Evolutionary conservation across 225 moss, liverwort and hornwort species (phyloP), one percentile per base, ranked within the genome.

Genomic region (Pleurozium schreberi): DNA sequence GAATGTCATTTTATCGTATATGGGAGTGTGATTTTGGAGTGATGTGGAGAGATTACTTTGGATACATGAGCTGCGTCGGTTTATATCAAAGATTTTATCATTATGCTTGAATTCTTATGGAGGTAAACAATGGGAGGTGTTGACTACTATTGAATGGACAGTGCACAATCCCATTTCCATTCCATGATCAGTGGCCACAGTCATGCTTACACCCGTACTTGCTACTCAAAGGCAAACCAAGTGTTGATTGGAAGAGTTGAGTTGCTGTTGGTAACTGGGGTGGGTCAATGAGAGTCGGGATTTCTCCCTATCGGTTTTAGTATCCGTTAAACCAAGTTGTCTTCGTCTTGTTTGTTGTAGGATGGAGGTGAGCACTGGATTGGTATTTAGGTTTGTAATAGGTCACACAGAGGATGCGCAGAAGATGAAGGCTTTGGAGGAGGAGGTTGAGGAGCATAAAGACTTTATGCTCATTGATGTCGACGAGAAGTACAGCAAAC

Each of bases 381-480:
- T 99, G 91, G 93, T 91, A 70, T 94, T 99, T 86, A 94, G 95
- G 89, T 99, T 99, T 90, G 91, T 99, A 28, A 99, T 99, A 58
- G 99, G 99, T 84, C 95, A 93, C 87, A 97, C 96, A 61, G 89
- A 75, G 68, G 94, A 97, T 88, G 74, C 59, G 89, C 82, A 38
- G 64, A 94, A 92, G 78, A 93, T 95, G 94, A 93, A 77, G 76
- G 92, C 95, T 61, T 87, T 99, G 88, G 88, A 90, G 75, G 84
- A 87, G 70, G 99, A 99, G 90, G 92, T 96, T 78, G 92, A 90
- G 33, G 76, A 71, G n/a, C 92, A 96, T 89, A 93, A 94, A 61
- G 99, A 99, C 90, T 97, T 99, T 85, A 66, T 99, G 86, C 95
- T 95, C 40, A 93, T 99, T 84, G 97, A 97, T 79, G 93, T 96